Conservation (phyloP, 148 eudicot genomes). For the Amaranthus hypochondriacus region DNA sequence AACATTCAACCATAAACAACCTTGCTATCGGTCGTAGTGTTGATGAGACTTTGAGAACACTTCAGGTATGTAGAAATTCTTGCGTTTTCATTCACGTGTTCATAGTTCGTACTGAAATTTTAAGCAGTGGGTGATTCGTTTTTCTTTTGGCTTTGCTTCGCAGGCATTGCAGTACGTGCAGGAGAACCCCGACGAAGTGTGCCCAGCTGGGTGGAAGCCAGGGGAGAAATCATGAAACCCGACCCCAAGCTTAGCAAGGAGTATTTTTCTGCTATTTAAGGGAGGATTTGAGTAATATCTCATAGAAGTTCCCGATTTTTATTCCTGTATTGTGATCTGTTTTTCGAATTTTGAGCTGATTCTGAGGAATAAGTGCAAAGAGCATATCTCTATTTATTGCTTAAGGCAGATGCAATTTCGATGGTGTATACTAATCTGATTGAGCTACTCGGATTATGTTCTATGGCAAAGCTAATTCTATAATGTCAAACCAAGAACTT, state of each 20-base stretch:
- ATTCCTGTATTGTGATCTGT: slow-evolving; percentile 12
- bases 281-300: neutral
- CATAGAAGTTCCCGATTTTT: slow-evolving; percentile 8
- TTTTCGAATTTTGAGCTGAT: slow-evolving; percentile 12
- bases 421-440: neutral
- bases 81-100: neutral
- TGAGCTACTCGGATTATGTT: slow-evolving; percentile 1
- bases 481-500: no score
- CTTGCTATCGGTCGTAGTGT: slow-evolving; percentile 93
- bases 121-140: neutral
- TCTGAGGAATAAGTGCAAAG: slow-evolving; percentile 17
- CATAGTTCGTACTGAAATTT: neutral
- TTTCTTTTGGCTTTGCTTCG: slow-evolving; percentile 6
- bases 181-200: slow-evolving; percentile 93
- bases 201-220: slow-evolving; percentile 99
- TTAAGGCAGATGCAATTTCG: neutral
- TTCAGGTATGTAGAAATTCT: slow-evolving; percentile 52
- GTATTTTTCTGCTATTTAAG: slow-evolving; percentile 73
- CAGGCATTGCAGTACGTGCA: slow-evolving; percentile 95
- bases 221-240: slow-evolving; percentile 93
- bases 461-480: neutral
- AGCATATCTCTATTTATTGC: neutral
- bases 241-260: slow-evolving; percentile 97
- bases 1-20: slow-evolving; percentile 94
- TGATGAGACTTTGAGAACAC: slow-evolving; percentile 95